A percentile compares a stretch with the other conserved stretches of the same genome.
Conservation (phyloP, 176 grass and related monocot species). For the Aegilops speltoides region DNA sequence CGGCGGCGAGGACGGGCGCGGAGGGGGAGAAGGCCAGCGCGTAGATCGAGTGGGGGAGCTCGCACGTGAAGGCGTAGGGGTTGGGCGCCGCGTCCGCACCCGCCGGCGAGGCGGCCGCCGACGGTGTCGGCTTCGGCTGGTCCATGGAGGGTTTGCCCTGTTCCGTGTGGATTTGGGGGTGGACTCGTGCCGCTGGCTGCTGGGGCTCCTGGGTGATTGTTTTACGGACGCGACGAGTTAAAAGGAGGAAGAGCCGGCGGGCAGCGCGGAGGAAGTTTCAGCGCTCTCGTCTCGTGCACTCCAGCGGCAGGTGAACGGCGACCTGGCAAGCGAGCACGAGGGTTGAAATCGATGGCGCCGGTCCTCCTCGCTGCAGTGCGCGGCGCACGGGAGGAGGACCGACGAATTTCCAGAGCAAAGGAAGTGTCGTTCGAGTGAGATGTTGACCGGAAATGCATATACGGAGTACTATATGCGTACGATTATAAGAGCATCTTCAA, state of each 20-base stretch:
- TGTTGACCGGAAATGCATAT: too few relatives aligned
- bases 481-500: too few relatives aligned
- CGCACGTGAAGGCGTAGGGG: conserved; percentile 77
- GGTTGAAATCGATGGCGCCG: background rate
- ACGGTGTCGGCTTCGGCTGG: conserved; percentile 33
- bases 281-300: background rate
- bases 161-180: conserved; percentile 17
- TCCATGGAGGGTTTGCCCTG: conserved; percentile 24
- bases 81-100: conserved; percentile 34
- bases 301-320: too few relatives aligned
- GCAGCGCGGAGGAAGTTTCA: background rate
- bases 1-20: conserved; percentile 63
- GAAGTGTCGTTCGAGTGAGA: too few relatives aligned
- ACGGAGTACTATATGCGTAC: too few relatives aligned
- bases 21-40: conserved; percentile 79
- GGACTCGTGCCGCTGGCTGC: background rate
- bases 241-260: too few relatives aligned
- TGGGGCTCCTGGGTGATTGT: background rate
- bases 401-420: too few relatives aligned
- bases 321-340: too few relatives aligned
- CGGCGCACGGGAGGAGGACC: too few relatives aligned
- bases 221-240: background rate
- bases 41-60: conserved; percentile 87
- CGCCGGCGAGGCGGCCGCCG: conserved; percentile 30
- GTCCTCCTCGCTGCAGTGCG: background rate